Percentiles rank a stretch among this genome's conserved stretches.
Evolutionary conservation across 2,329 filamentous ascomycete species (phyloP).

Genomic region (Waltergamsia citrina): DNA sequence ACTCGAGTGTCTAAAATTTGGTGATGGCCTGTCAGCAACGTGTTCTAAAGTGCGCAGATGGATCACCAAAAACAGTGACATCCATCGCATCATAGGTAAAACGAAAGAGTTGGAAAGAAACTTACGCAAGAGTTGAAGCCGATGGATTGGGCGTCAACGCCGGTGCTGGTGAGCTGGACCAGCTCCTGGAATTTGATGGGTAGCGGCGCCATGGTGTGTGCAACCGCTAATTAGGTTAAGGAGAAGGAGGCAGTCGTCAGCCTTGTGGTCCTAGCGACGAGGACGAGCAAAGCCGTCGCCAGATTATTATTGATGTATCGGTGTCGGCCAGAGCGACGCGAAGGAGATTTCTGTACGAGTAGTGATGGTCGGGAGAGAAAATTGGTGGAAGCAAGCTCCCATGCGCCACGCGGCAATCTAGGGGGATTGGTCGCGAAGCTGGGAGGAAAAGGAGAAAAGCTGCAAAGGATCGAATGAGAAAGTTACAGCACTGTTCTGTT

Average conservation of each 20-base stretch:
- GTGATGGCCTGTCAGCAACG: too few species aligned
- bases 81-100: too few species aligned
- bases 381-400: conserved; percentile 23
- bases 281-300: conserved; percentile 4
- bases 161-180: conserved; percentile 52
- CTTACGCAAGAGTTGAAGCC: conserved; percentile 74
- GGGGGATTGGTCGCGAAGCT: background rate
- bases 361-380: too few species aligned
- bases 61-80: too few species aligned
- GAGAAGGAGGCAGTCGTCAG: conserved; percentile 11
- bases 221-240: conserved; percentile 15
- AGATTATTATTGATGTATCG: background rate
- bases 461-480: conserved; percentile 4
- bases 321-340: background rate
- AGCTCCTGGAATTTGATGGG: conserved; percentile 93
- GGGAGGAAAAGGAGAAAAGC: conserved; percentile 2
- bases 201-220: conserved; percentile 53
- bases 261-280: conserved; percentile 13
- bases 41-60: too few species aligned
- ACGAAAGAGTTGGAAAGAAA: conserved; percentile 9
- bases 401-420: conserved; percentile 23
- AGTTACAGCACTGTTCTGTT: background rate
- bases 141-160: conserved; percentile 45
- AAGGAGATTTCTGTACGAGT: conserved; percentile 7
- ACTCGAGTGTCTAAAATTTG: conserved; percentile 98